Evolutionary conservation across 2,329 filamentous ascomycete genomes (phyloP), one percentile per base, ranked within the genome.

Genomic region (Tricladium varicosporioides): DNA sequence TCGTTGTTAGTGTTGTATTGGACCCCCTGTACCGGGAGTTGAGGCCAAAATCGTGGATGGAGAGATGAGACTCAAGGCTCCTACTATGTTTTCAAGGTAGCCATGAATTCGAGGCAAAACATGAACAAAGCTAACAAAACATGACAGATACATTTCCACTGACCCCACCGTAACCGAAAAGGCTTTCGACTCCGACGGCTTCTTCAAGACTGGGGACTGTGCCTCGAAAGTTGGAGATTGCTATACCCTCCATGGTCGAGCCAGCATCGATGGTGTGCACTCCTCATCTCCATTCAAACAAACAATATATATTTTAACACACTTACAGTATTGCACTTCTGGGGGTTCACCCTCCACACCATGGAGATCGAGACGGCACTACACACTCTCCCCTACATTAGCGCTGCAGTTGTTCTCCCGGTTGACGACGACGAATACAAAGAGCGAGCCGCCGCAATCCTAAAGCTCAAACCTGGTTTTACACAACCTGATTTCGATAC

Each of bases 151-250:
- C 40, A 42, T 62, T 49, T 61, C 56, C 19, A 57, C 59, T 22
- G 63, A 65, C 52, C 57, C 59, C 16, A 58, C 53, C 22, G 40
- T 50, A 45, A 60, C 57, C 19, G 51, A 60, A 42, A 60, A 59
- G 22, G 63, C 63, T 45, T 61, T 63, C 32, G 63, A 65, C 51
- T 53, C 44, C 2, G 63, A 65, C 13, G 63, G 63, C n/a, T 65
- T 52, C 43, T 65, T 63, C 52, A 63, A 58, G 59, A 65, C 54
- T n/a, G 63, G 63, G n/a, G 63, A 65, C 59, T 58, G 58, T 54
- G 62, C 54, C n/a, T 52, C 58, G 45, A 59, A 58, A 40, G 10
- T 61, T 18, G 62, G 62, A 36, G 58, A 61, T 43, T 49, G 58
- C 46, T 63, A 63, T 48, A 46, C 51, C 22, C 58, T 64, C 52